phyloP scores from a whole-genome alignment of 306 rosid genomes.

The Gleditsia sinensis region DNA sequence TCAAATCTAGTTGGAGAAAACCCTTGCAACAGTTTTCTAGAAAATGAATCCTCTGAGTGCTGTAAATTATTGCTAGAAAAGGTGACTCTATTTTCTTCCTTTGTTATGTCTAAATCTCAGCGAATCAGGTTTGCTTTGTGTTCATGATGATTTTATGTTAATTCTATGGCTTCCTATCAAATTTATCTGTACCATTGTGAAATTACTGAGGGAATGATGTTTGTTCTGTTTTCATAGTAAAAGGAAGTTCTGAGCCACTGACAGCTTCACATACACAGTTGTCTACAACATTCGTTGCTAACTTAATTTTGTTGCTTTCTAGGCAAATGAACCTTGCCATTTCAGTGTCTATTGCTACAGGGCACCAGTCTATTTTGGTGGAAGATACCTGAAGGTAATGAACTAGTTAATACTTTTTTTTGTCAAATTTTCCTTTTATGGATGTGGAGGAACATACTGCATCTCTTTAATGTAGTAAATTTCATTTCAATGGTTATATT shows the following conservation, averaged over 20 bases:
- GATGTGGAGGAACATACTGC: not conserved
- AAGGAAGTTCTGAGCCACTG: not conserved
- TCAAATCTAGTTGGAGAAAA: conserved; percentile 41
- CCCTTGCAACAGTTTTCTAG: conserved; percentile 39
- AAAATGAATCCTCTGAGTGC: conserved; percentile 43
- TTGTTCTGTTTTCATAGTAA: not conserved
- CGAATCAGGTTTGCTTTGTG: not conserved
- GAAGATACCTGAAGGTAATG: conserved; percentile 85
- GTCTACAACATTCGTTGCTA: conserved; percentile 17
- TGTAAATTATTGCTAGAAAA: conserved; percentile 37
- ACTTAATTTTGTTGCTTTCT: conserved; percentile 10
- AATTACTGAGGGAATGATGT: not conserved
- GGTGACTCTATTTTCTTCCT: conserved; percentile 40
- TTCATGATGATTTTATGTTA: not conserved
- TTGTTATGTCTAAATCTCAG: not conserved
- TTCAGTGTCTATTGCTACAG: conserved; percentile 44
- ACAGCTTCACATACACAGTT: not conserved
- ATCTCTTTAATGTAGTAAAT: not conserved
- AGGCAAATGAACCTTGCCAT: conserved; percentile 54
- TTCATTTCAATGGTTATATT: not conserved
- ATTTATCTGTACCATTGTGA: not conserved
- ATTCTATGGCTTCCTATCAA: not conserved
- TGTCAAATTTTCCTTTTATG: not conserved
- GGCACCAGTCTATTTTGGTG: conserved; percentile 70
- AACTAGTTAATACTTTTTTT: not conserved